phyloP scores from a whole-genome alignment of 2,329 filamentous ascomycete genomes.

The Nigrospora osmanthi region DNA sequence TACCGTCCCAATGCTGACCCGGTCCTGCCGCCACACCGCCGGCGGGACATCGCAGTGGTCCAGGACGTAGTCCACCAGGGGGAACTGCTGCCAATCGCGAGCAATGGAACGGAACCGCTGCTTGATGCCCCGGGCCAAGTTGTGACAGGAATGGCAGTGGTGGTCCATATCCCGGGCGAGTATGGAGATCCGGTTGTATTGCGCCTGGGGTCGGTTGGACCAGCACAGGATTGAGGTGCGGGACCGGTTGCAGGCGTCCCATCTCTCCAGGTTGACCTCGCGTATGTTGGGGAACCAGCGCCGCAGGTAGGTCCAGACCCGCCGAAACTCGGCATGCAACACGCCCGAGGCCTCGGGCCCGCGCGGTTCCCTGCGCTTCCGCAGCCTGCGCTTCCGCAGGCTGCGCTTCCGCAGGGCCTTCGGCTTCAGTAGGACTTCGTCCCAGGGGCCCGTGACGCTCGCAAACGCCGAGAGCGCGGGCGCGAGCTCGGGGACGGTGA shows the following conservation, averaged over 20 bases:
- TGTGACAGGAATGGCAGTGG: conserved; percentile 2
- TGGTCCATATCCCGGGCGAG: neutral
- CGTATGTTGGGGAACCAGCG: conserved; percentile 6
- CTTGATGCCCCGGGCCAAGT: neutral
- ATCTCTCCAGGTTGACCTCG: conserved; percentile 5
- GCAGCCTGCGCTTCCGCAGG: neutral
- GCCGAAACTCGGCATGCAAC: conserved; percentile 3
- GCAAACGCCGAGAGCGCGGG: neutral
- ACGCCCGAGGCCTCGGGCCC: neutral
- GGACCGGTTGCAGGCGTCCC: conserved; percentile 4
- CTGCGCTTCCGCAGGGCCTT: neutral
- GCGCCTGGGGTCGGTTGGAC: neutral
- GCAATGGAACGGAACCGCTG: neutral
- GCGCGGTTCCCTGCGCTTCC: neutral
- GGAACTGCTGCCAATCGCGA: neutral
- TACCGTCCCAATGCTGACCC: neutral
- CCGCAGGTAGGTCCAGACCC: conserved; percentile 6
- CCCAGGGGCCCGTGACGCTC: neutral
- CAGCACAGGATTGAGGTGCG: neutral
- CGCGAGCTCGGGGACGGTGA: conserved; percentile 5
- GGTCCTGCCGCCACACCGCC: neutral
- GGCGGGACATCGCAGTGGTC: neutral
- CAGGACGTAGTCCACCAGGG: neutral
- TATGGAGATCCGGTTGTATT: neutral
- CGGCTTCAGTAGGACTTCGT: neutral